These are phyloP conservation scores for Russula sp. DNA, from an alignment of 768 basidiomycete species.

Conservation along the genomic window DNA sequence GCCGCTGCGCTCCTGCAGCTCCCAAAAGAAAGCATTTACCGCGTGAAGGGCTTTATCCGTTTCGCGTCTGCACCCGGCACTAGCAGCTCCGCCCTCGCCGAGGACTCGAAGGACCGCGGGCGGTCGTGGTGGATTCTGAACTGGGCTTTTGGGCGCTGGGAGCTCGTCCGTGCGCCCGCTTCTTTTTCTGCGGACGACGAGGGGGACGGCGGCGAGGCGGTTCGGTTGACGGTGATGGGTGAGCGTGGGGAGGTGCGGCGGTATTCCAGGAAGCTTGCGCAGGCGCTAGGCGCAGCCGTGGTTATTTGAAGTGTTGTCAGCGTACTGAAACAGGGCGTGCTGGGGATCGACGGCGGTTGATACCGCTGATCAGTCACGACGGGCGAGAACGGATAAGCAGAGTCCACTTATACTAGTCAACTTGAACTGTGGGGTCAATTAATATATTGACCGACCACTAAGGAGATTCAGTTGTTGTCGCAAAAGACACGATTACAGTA, in stretches of 20 bases:
- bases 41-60: slow-evolving; percentile 83
- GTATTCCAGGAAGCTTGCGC: slow-evolving; percentile 50
- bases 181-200: slow-evolving; percentile 23
- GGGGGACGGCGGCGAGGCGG: slow-evolving; percentile 29
- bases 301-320: neutral
- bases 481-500: no score
- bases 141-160: slow-evolving; percentile 90
- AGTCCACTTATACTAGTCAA: no score
- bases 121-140: slow-evolving; percentile 55
- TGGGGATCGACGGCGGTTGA: neutral
- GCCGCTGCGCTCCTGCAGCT: slow-evolving; percentile 43
- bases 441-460: no score
- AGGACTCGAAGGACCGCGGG: neutral
- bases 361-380: no score
- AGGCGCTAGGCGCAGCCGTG: slow-evolving; percentile 36
- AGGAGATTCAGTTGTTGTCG: no score
- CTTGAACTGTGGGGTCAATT: no score
- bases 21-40: slow-evolving; percentile 66
- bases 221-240: slow-evolving; percentile 87
- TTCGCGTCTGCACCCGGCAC: slow-evolving; percentile 28
- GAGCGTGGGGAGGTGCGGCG: slow-evolving; percentile 72
- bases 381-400: no score
- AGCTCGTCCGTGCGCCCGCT: slow-evolving; percentile 41
- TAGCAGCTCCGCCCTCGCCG: slow-evolving; percentile 26
- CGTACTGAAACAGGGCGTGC: neutral